Base-by-base conservation (phyloP, 2,329 filamentous ascomycete species). In the Cadophora gregata region DNA sequence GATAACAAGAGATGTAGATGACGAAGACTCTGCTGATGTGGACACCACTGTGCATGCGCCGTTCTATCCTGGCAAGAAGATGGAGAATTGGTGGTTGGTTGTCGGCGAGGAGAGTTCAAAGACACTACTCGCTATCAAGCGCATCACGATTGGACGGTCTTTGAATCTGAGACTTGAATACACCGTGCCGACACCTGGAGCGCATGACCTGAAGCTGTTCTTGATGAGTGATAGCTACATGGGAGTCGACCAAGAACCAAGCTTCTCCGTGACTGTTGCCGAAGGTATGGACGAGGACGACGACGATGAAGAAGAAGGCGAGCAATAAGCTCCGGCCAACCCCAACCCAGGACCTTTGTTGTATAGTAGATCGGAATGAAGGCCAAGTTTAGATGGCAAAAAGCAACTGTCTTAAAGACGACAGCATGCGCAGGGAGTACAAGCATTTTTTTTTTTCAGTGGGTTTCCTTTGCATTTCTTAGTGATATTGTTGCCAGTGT, bases 51-150 rank as follows among this genome's bases (percentile, higher is more conserved):
- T 98, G 1, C 94, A 98, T 77, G 94, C 95, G 61, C 96, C 96
- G 0, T 99, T 98, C 84, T 99, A 96, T 78, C 94, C 96, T 0
- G 84, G 80, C 59, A 90, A 91, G 79, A 99, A 99, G 85, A 90
- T 93, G 82, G 96, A 99, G 84, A 97, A 96, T 77, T 99, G 94
- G 94, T 99, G 96, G 96, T 82, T 99, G 64, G 93, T 99, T 24
- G 93, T 99, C 38, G 95, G 94, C 33, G 94, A 98, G 74, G 93
- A 97, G 81, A 91, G 88, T 78, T 93, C 91, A 48, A 95, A 93
- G 82, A 94, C 86, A 70, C 83, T 99, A 69, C 83, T 98, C 66
- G 94, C 93, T 2, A 97, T 98, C 82, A 99, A 98, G 85, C 88
- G 95, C 73, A 90, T 99, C 67, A 97, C 94, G 1, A 90, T 99